Percentiles rank a stretch among this genome's conserved stretches.
Evolutionary conservation across 2,329 filamentous ascomycete genomes (phyloP).

Genomic region (Fusarium pininemorale): DNA sequence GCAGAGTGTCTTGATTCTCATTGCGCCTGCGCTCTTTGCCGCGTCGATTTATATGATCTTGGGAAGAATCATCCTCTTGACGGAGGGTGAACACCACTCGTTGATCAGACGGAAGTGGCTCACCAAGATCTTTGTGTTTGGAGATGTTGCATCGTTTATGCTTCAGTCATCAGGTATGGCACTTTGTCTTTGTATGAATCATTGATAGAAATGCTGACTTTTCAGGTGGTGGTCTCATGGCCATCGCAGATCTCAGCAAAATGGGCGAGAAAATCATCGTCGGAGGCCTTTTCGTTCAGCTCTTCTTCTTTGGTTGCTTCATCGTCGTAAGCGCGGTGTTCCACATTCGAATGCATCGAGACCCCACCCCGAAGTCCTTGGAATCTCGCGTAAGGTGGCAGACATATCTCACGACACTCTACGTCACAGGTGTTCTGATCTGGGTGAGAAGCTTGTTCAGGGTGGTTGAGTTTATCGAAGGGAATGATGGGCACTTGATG

Average conservation of each 20-base stretch:
- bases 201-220: background rate
- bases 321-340: slow-evolving; percentile 57
- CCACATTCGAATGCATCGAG: slow-evolving; percentile 46
- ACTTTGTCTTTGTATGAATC: too few relatives aligned
- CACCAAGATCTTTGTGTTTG: slow-evolving; percentile 62
- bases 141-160: slow-evolving; percentile 59
- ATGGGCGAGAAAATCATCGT: slow-evolving; percentile 60
- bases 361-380: slow-evolving; percentile 16
- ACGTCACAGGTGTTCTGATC: slow-evolving; percentile 47
- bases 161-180: slow-evolving; percentile 37
- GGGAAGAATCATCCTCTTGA: slow-evolving; percentile 51
- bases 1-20: slow-evolving; percentile 50
- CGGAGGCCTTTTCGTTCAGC: slow-evolving; percentile 62
- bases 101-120: slow-evolving; percentile 55
- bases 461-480: slow-evolving; percentile 53
- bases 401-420: slow-evolving; percentile 44
- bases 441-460: slow-evolving; percentile 54
- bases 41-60: slow-evolving; percentile 60
- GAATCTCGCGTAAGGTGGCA: slow-evolving; percentile 42
- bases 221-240: slow-evolving; percentile 40
- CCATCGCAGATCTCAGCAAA: slow-evolving; percentile 25
- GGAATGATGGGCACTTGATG: slow-evolving; percentile 47
- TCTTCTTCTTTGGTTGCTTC: slow-evolving; percentile 65
- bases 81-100: slow-evolving; percentile 51
- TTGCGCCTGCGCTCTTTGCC: slow-evolving; percentile 56